Conservation (phyloP, 2,329 filamentous ascomycete genomes). For the Aspergillus viridinutans region DNA sequence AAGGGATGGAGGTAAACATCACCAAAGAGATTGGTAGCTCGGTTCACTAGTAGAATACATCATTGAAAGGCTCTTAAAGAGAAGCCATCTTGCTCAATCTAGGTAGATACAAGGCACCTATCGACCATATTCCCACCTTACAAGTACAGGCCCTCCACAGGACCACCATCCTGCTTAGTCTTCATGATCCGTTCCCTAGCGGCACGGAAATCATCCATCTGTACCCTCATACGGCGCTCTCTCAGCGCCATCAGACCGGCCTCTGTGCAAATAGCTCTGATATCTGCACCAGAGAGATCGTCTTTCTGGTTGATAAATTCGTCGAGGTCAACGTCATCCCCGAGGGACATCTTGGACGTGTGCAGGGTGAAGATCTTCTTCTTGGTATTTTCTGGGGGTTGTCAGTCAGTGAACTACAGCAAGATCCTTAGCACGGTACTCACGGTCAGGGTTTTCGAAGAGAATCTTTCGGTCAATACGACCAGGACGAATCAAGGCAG, state of each 20-base stretch:
- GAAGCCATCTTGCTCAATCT: conserved; percentile 4
- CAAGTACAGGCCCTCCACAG: conserved; percentile 90
- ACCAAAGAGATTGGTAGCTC: not conserved
- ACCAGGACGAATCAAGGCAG: conserved; percentile 90
- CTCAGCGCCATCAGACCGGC: conserved; percentile 90
- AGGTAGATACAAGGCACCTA: conserved; percentile 7
- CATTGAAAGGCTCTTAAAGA: conserved; percentile 5
- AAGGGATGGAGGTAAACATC: not conserved
- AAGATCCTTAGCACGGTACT: conserved; percentile 27
- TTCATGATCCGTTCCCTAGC: conserved; percentile 92
- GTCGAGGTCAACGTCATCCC: conserved; percentile 94
- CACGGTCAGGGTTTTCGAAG: conserved; percentile 67
- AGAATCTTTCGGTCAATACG: conserved; percentile 98
- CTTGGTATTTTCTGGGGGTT: conserved; percentile 68
- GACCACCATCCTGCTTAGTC: conserved; percentile 98
- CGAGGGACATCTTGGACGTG: conserved; percentile 97
- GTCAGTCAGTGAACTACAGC: conserved; percentile 17
- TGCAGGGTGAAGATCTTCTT: conserved; percentile 98
- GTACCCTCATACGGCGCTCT: conserved; percentile 94
- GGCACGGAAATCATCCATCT: conserved; percentile 96
- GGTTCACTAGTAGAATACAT: conserved; percentile 24
- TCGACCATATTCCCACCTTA: conserved; percentile 53
- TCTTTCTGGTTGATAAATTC: conserved; percentile 99
- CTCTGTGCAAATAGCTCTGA: conserved; percentile 98
- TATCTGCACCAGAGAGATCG: conserved; percentile 92